phyloP scores from a whole-genome alignment of 495 filamentous ascomycete species.

The Astrothelium macrocarpum region DNA sequence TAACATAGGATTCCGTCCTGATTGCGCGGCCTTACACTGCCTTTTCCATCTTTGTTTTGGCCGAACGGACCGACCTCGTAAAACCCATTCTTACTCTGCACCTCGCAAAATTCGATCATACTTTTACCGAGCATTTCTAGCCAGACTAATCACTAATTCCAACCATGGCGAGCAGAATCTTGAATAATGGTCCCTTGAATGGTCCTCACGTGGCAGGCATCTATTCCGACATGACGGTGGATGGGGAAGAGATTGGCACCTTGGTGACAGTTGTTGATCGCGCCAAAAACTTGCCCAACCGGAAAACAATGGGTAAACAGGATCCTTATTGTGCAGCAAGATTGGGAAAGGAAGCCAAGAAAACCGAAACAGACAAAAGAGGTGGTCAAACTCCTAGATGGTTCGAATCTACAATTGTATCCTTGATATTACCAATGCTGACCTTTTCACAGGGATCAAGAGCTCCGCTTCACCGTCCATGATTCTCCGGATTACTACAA shows the following conservation, averaged over 20 bases:
- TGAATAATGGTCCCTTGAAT: constrained; percentile 14
- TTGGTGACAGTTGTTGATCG: constrained; percentile 80
- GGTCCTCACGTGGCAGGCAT: constrained; percentile 76
- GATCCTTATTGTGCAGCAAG: constrained; percentile 93
- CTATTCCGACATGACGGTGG: constrained; percentile 88
- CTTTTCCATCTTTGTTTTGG: background rate
- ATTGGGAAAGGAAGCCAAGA: constrained; percentile 94
- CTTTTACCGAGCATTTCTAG: background rate
- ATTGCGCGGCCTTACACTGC: background rate
- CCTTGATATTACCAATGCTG: constrained; percentile 19
- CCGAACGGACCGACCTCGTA: background rate
- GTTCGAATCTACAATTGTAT: constrained; percentile 42
- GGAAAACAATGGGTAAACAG: constrained; percentile 96
- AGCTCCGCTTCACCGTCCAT: constrained; percentile 90
- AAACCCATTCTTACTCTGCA: background rate
- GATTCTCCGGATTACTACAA: constrained; percentile 92
- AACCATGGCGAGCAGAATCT: constrained; percentile 25
- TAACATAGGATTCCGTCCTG: background rate
- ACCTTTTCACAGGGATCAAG: constrained; percentile 68
- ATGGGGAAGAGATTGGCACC: constrained; percentile 90
- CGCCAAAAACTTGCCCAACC: constrained; percentile 85
- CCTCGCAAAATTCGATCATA: background rate
- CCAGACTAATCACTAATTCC: background rate
- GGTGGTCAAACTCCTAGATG: constrained; percentile 94
- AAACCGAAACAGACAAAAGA: constrained; percentile 87